Percentiles rank a stretch among this genome's conserved stretches.
These are phyloP conservation scores for Salix arbutifolia DNA, from an alignment of 345 rosid species.

Conservation along the genomic window DNA sequence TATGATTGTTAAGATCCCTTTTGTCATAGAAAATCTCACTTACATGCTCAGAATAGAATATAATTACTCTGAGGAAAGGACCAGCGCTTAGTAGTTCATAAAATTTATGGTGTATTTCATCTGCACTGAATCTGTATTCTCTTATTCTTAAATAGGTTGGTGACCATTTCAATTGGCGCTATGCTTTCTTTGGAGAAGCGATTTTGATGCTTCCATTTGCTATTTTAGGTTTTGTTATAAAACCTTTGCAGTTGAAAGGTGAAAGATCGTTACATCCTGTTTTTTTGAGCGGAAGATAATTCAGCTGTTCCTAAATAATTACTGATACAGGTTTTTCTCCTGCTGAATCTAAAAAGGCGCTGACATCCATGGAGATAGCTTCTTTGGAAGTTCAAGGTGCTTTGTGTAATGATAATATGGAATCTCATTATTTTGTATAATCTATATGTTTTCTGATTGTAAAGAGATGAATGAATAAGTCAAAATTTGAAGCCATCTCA, in stretches of 20 bases:
- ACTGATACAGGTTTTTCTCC: constrained; percentile 65
- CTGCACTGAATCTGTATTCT: constrained; percentile 8
- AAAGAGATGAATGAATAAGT: not conserved
- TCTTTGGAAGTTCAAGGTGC: constrained; percentile 47
- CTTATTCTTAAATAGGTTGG: constrained; percentile 55
- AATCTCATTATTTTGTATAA: not conserved
- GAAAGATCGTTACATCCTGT: constrained; percentile 4
- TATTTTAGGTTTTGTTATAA: constrained; percentile 67
- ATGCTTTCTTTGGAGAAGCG: constrained; percentile 90
- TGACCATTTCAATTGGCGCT: constrained; percentile 63
- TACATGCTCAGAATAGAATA: not conserved
- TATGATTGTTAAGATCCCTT: not conserved
- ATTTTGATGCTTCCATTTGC: constrained; percentile 87
- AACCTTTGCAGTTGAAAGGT: constrained; percentile 93
- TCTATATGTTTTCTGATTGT: not conserved
- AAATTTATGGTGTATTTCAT: not conserved
- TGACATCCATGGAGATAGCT: constrained; percentile 40
- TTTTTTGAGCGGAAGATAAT: not conserved
- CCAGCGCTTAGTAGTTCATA: not conserved
- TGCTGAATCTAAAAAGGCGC: constrained; percentile 35
- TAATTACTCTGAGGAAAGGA: not conserved
- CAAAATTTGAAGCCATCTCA: not conserved
- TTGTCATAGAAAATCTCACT: not conserved
- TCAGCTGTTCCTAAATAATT: constrained; percentile 18
- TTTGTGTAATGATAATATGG: not conserved